Evolutionary conservation across 2,329 filamentous ascomycete genomes (phyloP), one percentile per base, ranked within the genome.

Genomic region (Phialemoniopsis sp.): DNA sequence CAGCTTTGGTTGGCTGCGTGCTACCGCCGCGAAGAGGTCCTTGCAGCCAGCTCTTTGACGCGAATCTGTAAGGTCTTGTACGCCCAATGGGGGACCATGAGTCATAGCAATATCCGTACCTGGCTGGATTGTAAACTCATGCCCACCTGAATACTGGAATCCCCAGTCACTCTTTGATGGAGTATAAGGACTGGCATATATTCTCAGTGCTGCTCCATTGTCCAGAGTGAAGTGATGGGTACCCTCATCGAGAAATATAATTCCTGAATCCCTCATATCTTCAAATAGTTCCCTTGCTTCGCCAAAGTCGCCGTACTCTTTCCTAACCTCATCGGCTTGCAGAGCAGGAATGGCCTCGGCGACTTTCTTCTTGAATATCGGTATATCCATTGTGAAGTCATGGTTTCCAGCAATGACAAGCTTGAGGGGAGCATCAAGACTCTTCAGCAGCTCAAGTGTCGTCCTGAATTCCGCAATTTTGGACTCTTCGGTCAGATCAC

Each of bases 361-460:
- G 2, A 43, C 39, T 15, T 54, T 51, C 9, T 44, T 26, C 21
- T 55, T 45, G 38, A 67, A 73, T 0, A 51, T 48, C 0, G 52
- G 49, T 2, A 30, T n/a, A 36, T 60, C 53, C 2, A 72, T 55
- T 0, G 57, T 67, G 34, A 66, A 62, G 47, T 80, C 73, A 46
- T 79, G 74, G 42, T 78, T 78, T 3, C 76, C 73, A 3, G 73
- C 64, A 42, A 80, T 77, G 32, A 69, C 63, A 4, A 79, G 58
- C 45, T 77, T 78, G 7, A 78, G 56, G 0, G 70, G 67, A 2
- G 73, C 70, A 6, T 62, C 46, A n/a, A 75, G 50, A 2, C 41
- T 37, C 5, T 60, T 50, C 5, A 80, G 56, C 29, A 69, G 52
- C n/a, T 56, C 42, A 9, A 78, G 56, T 0, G 70, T 61, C 0